These are phyloP conservation scores for Teunomyces barrocoloradensis DNA, from an alignment of 805 yeast species.

Conservation along the genomic window DNA sequence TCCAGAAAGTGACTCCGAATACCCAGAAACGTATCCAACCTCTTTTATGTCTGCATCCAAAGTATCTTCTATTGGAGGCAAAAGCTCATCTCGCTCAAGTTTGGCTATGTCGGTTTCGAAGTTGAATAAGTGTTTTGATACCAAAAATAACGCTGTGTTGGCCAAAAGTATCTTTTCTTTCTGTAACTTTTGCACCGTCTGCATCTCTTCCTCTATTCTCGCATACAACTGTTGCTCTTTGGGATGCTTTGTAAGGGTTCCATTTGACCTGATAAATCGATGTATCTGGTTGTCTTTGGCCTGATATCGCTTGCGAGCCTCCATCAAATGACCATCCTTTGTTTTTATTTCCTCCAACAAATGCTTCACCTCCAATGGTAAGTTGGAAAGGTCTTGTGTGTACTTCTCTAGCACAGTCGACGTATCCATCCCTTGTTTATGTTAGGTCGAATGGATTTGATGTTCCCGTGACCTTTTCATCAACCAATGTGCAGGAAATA, in stretches of 20 bases:
- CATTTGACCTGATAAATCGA: conserved; percentile 77
- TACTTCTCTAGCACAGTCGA: conserved; percentile 59
- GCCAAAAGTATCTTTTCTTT: conserved; percentile 76
- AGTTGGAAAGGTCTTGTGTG: conserved; percentile 67
- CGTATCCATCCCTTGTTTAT: conserved; percentile 67
- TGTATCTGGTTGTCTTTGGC: conserved; percentile 78
- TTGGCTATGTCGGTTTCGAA: conserved; percentile 74
- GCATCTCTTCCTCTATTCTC: conserved; percentile 68
- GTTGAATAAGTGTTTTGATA: conserved; percentile 69
- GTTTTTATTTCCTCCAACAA: conserved; percentile 73
- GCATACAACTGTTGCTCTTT: conserved; percentile 67
- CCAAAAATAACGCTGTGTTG: conserved; percentile 75
- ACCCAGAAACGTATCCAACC: conserved; percentile 11
- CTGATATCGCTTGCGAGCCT: conserved; percentile 61
- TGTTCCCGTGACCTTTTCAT: neutral
- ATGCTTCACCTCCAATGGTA: conserved; percentile 84
- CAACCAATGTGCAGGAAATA: neutral
- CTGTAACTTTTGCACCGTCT: conserved; percentile 59
- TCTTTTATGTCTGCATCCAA: conserved; percentile 13
- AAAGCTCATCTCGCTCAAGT: conserved; percentile 76
- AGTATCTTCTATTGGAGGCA: conserved; percentile 50
- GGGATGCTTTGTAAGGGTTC: conserved; percentile 77
- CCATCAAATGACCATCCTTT: conserved; percentile 65
- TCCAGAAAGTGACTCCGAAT: conserved; percentile 24
- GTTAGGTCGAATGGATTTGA: neutral